Base-by-base conservation (phyloP, 768 basidiomycete genomes). In the Dentipellis sp. region DNA sequence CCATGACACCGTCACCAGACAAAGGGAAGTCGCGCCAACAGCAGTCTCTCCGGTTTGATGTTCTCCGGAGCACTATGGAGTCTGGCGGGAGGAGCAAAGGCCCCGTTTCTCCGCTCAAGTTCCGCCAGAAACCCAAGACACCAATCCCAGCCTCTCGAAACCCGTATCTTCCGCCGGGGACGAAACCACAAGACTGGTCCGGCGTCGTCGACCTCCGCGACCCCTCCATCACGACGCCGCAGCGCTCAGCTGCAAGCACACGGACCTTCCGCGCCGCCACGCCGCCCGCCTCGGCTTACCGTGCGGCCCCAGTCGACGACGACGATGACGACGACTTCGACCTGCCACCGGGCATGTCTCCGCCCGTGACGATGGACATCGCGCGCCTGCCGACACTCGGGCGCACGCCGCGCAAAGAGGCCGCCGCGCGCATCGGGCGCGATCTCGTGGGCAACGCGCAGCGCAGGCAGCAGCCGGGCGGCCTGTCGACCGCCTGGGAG, bases 121-220 rank as follows among this genome's bases (percentile, higher is more conserved):
- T 78, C 55, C 74, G 69, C 62, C 65, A 65, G 36, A 83, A 83
- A 62, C 69, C 72, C 16, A 81, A 82, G 66, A 82, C 85, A 0
- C 84, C 84, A 3, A 67, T 78, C 10, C 68, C 75, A 17, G 82
- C 80, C 59, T 69, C 70, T 34, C 70, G 74, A 11, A 87, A 86
- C 56, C 82, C 84, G 1, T 83, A 86, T 64, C 74, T 88, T 7
- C 76, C 83, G 0, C 66, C 75, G 3, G 74, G 78, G 50, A 69
- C 71, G 2, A 66, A 76, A 6, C 77, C 83, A 2, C 68, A 71
- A 10, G 69, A 82, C 14, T 90, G 88, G 87, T 79, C 79, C 63
- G 88, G 88, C 10, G 69, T 92, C 36, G 84, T 91, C 36, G 81
- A 94, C 68, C 77, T 91, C 3, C 75, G 77, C 16, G 80, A 81